Evolutionary conservation across 2,329 filamentous ascomycete genomes (phyloP).

Genomic region (Penicillium crustosum): DNA sequence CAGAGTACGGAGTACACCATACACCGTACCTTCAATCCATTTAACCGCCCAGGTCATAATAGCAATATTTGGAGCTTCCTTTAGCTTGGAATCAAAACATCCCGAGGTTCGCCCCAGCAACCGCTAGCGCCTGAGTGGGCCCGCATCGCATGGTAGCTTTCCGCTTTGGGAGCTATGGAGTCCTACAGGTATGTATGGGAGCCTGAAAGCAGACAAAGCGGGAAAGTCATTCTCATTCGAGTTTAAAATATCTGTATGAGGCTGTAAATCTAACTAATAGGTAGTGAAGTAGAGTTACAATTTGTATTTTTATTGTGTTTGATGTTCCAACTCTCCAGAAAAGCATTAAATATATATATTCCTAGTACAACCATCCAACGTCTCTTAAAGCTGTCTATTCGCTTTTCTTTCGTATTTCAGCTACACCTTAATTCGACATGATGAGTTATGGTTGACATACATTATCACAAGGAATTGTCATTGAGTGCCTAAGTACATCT

Average conservation of each 20-base stretch:
- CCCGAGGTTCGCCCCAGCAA: constrained; percentile 8
- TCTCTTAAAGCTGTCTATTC: too few species aligned
- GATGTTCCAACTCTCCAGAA: not conserved
- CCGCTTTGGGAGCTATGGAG: constrained; percentile 3
- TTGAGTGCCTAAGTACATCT: not conserved
- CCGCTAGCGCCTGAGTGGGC: constrained; percentile 4
- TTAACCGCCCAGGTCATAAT: not conserved
- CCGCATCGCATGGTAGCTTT: constrained; percentile 13
- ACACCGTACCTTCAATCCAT: not conserved
- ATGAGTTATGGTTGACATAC: not conserved
- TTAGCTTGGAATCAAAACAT: constrained; percentile 1
- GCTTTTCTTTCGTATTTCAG: too few species aligned
- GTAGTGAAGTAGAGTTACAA: not conserved
- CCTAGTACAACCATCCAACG: too few species aligned
- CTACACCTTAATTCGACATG: too few species aligned
- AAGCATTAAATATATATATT: not conserved
- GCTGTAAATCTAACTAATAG: not conserved
- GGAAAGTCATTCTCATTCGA: not conserved
- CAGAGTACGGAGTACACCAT: not conserved
- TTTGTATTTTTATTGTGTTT: not conserved
- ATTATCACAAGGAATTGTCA: not conserved
- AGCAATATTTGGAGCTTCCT: not conserved
- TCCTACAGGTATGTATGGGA: not conserved
- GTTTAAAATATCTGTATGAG: not conserved
- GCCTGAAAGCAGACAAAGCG: not conserved